Conservation (phyloP, 2,329 filamentous ascomycete species). For the Mycogone perniciosa region DNA sequence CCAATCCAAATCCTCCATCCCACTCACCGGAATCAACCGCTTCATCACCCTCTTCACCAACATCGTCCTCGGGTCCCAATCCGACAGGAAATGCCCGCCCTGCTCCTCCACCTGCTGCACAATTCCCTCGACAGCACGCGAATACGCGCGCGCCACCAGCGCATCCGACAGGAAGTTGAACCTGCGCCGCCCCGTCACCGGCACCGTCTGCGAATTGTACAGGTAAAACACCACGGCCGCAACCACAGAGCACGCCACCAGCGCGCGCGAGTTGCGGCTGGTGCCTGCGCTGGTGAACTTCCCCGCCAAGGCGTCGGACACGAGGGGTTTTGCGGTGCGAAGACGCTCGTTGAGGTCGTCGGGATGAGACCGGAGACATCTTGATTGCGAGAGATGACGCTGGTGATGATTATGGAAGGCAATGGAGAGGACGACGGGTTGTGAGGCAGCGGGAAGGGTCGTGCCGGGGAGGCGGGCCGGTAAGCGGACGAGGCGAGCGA, state of each 20-base stretch:
- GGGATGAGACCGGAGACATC: slow-evolving; percentile 9
- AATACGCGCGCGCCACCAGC: slow-evolving; percentile 42
- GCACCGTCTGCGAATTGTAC: slow-evolving; percentile 64
- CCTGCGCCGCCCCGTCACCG: slow-evolving; percentile 61
- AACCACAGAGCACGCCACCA: slow-evolving; percentile 35
- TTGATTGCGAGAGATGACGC: slow-evolving; percentile 21
- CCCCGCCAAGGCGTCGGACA: slow-evolving; percentile 21
- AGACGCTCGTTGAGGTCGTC: slow-evolving; percentile 22
- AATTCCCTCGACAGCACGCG: slow-evolving; percentile 31
- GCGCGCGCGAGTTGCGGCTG: slow-evolving; percentile 26
- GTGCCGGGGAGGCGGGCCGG: slow-evolving; percentile 4
- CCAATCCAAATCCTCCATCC: slow-evolving; percentile 55
- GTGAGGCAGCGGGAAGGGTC: slow-evolving; percentile 4
- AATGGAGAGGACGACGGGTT: slow-evolving; percentile 3
- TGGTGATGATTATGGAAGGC: not conserved
- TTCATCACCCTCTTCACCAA: slow-evolving; percentile 59
- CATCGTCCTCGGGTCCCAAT: slow-evolving; percentile 49
- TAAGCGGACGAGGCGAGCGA: not conserved
- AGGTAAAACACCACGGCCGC: slow-evolving; percentile 55
- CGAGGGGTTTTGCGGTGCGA: slow-evolving; percentile 27
- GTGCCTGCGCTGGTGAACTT: slow-evolving; percentile 23
- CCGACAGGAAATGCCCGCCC: slow-evolving; percentile 49
- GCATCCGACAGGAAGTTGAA: slow-evolving; percentile 62
- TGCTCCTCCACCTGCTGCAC: slow-evolving; percentile 48
- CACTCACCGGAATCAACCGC: slow-evolving; percentile 60